A percentile compares a stretch with the other conserved stretches of the same genome.
These are phyloP conservation scores for Kitagawia praeruptora DNA, from an alignment of 129 eudicot species.

Conservation along the genomic window DNA sequence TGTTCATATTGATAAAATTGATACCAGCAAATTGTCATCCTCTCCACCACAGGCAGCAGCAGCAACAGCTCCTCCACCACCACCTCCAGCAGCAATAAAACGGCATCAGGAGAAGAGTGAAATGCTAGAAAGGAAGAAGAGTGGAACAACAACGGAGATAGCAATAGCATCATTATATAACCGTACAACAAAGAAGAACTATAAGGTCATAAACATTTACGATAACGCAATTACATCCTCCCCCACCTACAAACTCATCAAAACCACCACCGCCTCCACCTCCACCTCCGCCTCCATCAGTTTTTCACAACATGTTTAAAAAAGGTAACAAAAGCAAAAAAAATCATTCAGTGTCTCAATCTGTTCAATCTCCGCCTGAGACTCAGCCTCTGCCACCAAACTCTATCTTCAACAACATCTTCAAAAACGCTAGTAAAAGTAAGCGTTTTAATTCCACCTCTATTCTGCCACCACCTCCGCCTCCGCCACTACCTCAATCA, in stretches of 20 bases:
- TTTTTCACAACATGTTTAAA: conserved; percentile 52
- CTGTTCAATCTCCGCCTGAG: conserved; percentile 18
- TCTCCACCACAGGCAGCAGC: conserved; percentile 24
- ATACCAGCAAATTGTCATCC: conserved; percentile 19
- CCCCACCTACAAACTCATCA: conserved; percentile 23
- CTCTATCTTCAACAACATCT: conserved; percentile 56
- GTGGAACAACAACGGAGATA: conserved; percentile 56
- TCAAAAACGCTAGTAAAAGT: conserved; percentile 48
- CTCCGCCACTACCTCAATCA: conserved; percentile 40
- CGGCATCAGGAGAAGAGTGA: conserved; percentile 1
- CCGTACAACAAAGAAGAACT: conserved; percentile 39
- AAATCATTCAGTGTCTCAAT: conserved; percentile 35
- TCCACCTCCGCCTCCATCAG: conserved; percentile 34
- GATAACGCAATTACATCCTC: conserved; percentile 32
- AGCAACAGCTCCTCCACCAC: conserved; percentile 18
- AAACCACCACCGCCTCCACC: conserved; percentile 25
- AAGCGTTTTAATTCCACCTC: conserved; percentile 31
- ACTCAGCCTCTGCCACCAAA: conserved; percentile 45
- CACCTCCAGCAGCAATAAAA: conserved; percentile 7
- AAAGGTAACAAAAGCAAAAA: conserved; percentile 49
- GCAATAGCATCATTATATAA: conserved; percentile 64
- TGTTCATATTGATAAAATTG: not conserved
- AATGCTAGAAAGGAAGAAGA: conserved; percentile 36
- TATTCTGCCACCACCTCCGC: conserved; percentile 29
- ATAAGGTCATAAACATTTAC: conserved; percentile 24